Conservation (phyloP, 257 asterid genomes). For the Cordia subcordata region DNA sequence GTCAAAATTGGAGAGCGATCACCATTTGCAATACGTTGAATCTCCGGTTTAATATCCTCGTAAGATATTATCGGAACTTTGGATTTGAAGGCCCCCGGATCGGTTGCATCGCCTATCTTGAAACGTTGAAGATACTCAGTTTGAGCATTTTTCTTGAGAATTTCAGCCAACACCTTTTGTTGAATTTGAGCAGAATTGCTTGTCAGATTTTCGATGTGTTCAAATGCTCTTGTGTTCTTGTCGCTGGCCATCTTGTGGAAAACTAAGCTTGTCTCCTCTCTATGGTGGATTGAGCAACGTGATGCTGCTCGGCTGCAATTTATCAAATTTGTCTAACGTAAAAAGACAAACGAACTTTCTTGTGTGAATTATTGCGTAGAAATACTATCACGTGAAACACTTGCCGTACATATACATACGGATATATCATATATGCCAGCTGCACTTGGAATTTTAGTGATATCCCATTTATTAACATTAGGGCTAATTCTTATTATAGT, state of each 20-base stretch:
- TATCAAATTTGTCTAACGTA: too few species aligned
- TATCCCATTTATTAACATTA: too few species aligned
- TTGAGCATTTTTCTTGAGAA: conserved; percentile 7
- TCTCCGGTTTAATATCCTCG: conserved; percentile 26
- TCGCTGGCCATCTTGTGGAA: neutral
- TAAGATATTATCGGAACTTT: conserved; percentile 8
- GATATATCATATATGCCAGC: too few species aligned
- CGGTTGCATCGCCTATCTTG: conserved; percentile 6
- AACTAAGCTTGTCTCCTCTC: too few species aligned
- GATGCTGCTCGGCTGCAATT: too few species aligned
- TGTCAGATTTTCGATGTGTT: conserved; percentile 10
- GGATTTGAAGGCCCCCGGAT: neutral
- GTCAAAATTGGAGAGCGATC: conserved; percentile 41
- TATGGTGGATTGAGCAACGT: too few species aligned
- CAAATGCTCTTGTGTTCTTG: neutral
- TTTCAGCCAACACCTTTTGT: conserved; percentile 8
- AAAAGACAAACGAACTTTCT: too few species aligned
- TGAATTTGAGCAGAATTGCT: conserved; percentile 6
- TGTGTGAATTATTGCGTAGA: too few species aligned
- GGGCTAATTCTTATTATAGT: too few species aligned
- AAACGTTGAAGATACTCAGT: conserved; percentile 14
- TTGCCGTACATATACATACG: too few species aligned
- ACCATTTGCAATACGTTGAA: conserved; percentile 33
- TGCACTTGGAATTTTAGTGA: too few species aligned
- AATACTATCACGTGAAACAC: too few species aligned